phyloP scores from a whole-genome alignment of 805 yeast species.

The Saccharomyces cerevisiae region DNA sequence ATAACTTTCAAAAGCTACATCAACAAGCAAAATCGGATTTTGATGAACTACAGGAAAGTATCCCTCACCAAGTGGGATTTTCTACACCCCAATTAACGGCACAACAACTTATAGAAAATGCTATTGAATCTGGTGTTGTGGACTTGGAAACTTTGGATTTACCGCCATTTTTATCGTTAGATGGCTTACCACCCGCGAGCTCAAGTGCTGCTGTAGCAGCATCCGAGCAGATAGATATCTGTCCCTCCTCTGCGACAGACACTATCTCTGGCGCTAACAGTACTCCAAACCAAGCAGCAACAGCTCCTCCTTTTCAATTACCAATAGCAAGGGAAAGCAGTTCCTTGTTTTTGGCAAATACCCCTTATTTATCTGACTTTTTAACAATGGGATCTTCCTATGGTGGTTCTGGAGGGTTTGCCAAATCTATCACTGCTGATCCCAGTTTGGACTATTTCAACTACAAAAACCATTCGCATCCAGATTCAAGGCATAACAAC shows the following conservation, averaged over 20 bases:
- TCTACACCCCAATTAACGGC: slow-evolving; percentile 71
- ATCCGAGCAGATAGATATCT: neutral
- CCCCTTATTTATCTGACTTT: slow-evolving; percentile 34
- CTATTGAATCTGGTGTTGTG: slow-evolving; percentile 18
- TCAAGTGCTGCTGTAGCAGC: neutral
- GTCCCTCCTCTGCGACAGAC: neutral
- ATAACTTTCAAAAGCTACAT: neutral
- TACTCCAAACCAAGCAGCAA: neutral
- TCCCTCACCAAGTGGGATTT: slow-evolving; percentile 66
- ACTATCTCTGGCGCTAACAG: neutral
- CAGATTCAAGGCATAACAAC: slow-evolving; percentile 8
- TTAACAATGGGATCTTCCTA: slow-evolving; percentile 34
- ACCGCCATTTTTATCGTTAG: slow-evolving; percentile 21
- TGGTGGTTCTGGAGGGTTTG: slow-evolving; percentile 36
- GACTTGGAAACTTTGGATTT: slow-evolving; percentile 19
- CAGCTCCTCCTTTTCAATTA: neutral
- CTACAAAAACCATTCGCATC: slow-evolving; percentile 17
- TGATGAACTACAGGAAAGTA: slow-evolving; percentile 14
- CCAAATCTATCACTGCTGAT: slow-evolving; percentile 16
- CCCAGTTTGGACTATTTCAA: slow-evolving; percentile 32
- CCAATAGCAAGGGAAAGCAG: neutral
- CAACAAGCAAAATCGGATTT: slow-evolving; percentile 2
- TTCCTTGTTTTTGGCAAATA: slow-evolving; percentile 17
- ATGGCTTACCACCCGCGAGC: slow-evolving; percentile 3
- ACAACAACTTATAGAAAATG: slow-evolving; percentile 32